Evolutionary conservation across 257 asterid genomes (phyloP), one percentile per base, ranked within the genome.

Genomic region (Scutellaria barbata): DNA sequence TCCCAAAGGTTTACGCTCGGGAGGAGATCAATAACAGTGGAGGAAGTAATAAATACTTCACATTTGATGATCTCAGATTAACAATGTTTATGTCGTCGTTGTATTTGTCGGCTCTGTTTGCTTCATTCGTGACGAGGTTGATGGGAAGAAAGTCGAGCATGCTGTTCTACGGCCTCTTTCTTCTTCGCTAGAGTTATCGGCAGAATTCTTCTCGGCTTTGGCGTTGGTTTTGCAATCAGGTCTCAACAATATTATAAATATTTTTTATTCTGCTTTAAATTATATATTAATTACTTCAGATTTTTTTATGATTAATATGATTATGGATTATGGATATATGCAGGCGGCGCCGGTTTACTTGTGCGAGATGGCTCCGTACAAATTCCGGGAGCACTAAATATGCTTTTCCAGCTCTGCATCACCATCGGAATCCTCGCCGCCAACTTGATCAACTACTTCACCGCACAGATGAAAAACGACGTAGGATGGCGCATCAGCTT

Each of bases 281-380:
- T 22, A 22, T 1, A 1, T 5, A 5, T 22, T 57, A 30, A 25
- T 22, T n/a, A n/a, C n/a, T n/a, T n/a, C n/a, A n/a, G n/a, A n/a
- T n/a, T n/a, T n/a, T n/a, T n/a, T n/a, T n/a, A n/a, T n/a, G n/a
- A n/a, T n/a, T n/a, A n/a, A n/a, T n/a, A n/a, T n/a, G n/a, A n/a
- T n/a, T n/a, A n/a, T n/a, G n/a, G n/a, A n/a, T n/a, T n/a, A n/a
- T n/a, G n/a, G n/a, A n/a, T n/a, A n/a, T n/a, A n/a, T n/a, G n/a
- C n/a, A 80, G 82, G 50, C 82, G 2, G 78, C 75, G 1, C 88
- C 88, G 0, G 76, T 85, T 5, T 83, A 78, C 61, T 74, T 85
- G 1, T 83, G 85, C 0, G 88, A 85, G 63, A 73, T 81, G 80
- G 88, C 90, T 5, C 86, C 88, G 0, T 83, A 75, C 79, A 83